Evolutionary conservation across 352 stramenopile species (phyloP), one percentile per base, ranked within the genome.

Genomic region (Thalassiosira hispida): DNA sequence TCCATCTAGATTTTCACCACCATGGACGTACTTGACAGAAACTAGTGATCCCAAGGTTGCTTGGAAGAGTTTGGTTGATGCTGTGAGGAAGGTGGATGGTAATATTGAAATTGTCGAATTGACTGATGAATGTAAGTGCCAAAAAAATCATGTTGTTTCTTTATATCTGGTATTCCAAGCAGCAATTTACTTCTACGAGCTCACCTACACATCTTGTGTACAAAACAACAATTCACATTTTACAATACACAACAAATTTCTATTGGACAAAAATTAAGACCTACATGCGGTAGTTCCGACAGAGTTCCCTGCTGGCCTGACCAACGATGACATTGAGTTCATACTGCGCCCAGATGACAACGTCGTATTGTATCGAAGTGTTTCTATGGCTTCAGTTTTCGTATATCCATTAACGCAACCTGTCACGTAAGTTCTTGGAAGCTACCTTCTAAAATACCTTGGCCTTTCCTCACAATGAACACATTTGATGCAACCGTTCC

Each of bases 331-430:
- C 82, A 78, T 93, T 31, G 88, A 93, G 77, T 93, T 93, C 57
- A 18, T 93, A 16, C 47, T 93, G 2, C 69, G 84, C 31, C 81
- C 84, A 20, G 86, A 91, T 11, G 88, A 93, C 47, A 88, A 89
- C 47, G 25, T 93, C 8, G 84, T 92, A 0, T 71, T 93, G 56
- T 92, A 91, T 69, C 66, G 88, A 57, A 89, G 77, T 23, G 85
- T 88, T 49, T 88, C 76, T 53, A 75, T 84, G 40, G 84, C 71
- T 49, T 85, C 85, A 22, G 71, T 91, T 9, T 93, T 93, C 80
- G 82, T 93, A 8, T 93, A 93, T 78, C 88, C 88, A 11, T 61
- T 93, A 25, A 93, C 88, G 23, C 88, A 93, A 72, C 88, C 88
- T 22, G 85, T 93, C 0, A 86, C 40, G 59, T 68, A 44, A 52